Conservation (phyloP, 768 basidiomycete genomes). For the Hebeloma cylindrosporum region DNA sequence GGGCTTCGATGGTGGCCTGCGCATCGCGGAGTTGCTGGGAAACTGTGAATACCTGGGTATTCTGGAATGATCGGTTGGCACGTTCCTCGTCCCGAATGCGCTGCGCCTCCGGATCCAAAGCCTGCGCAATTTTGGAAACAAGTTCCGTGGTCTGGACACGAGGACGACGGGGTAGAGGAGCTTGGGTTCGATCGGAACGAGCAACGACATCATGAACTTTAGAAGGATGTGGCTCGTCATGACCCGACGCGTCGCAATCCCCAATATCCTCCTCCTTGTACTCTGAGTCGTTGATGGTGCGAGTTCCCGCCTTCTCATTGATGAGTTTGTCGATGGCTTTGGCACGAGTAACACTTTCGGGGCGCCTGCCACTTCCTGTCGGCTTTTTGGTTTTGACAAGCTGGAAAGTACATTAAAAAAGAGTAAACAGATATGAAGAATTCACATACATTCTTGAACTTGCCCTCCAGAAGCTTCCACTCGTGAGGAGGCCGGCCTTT, state of each 20-base stretch:
- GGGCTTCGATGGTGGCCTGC: conserved; percentile 18
- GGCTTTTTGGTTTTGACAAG: conserved; percentile 22
- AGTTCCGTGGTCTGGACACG: conserved; percentile 20
- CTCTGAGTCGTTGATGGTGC: conserved; percentile 23
- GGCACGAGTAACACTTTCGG: conserved; percentile 22
- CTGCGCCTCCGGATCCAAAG: conserved; percentile 28
- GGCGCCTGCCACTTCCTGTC: conserved; percentile 22
- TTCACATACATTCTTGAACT: conserved; percentile 9
- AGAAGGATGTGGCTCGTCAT: not conserved
- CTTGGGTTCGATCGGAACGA: conserved; percentile 10
- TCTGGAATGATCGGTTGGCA: conserved; percentile 21
- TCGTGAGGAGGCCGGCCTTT: conserved; percentile 1
- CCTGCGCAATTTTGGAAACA: conserved; percentile 15
- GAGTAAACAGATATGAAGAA: too few relatives aligned
- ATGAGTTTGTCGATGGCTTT: conserved; percentile 27
- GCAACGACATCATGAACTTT: conserved; percentile 5
- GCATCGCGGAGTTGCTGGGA: conserved; percentile 28
- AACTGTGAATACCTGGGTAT: conserved; percentile 23
- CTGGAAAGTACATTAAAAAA: too few relatives aligned
- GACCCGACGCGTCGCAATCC: not conserved
- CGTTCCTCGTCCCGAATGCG: conserved; percentile 22
- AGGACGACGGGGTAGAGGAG: conserved; percentile 10
- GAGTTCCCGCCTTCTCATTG: conserved; percentile 21
- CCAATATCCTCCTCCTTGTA: not conserved
- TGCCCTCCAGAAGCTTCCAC: conserved; percentile 3